A percentile compares a stretch with the other conserved stretches of the same genome.
These are phyloP conservation scores for Dendrocalamus sinicus DNA, from an alignment of 176 grass and related monocot genomes.

Conservation along the genomic window DNA sequence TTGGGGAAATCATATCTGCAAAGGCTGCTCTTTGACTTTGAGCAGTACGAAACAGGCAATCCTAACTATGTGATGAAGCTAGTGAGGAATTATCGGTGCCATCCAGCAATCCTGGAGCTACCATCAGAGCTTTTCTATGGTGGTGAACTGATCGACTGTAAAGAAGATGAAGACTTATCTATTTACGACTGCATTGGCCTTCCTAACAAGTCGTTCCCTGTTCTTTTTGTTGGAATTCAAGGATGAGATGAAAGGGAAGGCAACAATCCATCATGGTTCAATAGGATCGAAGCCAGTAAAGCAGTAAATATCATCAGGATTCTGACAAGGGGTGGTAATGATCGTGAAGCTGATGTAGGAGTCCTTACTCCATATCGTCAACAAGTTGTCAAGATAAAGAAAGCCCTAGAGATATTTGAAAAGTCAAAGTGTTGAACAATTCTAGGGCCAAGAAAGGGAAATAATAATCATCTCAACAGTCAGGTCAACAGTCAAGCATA, in stretches of 20 bases:
- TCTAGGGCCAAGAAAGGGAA: constrained; percentile 94
- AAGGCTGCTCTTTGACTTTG: constrained; percentile 63
- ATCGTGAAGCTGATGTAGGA: constrained; percentile 69
- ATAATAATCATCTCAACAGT: constrained; percentile 96
- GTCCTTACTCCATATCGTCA: constrained; percentile 91
- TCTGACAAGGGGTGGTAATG: constrained; percentile 57
- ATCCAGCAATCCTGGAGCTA: constrained; percentile 88
- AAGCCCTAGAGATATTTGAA: constrained; percentile 72
- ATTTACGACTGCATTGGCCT: constrained; percentile 64
- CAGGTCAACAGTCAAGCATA: constrained; percentile 87
- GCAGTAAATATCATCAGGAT: constrained; percentile 79
- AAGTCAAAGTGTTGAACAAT: constrained; percentile 88
- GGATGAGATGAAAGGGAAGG: constrained; percentile 96
- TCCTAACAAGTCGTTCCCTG: constrained; percentile 85
- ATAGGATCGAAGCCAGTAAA: constrained; percentile 93
- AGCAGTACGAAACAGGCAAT: constrained; percentile 59
- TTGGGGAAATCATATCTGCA: constrained; percentile 75
- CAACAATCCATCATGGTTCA: constrained; percentile 96
- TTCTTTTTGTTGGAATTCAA: constrained; percentile 95
- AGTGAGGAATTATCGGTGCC: constrained; percentile 89
- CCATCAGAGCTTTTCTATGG: constrained; percentile 88
- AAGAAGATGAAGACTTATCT: constrained; percentile 53
- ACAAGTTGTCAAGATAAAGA: constrained; percentile 85
- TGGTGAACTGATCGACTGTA: constrained; percentile 69
- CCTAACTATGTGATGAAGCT: constrained; percentile 80